Percentiles rank a stretch among this genome's conserved stretches.
Evolutionary conservation across 2,329 filamentous ascomycete genomes (phyloP).

Genomic region (Furcasterigmium sp.): DNA sequence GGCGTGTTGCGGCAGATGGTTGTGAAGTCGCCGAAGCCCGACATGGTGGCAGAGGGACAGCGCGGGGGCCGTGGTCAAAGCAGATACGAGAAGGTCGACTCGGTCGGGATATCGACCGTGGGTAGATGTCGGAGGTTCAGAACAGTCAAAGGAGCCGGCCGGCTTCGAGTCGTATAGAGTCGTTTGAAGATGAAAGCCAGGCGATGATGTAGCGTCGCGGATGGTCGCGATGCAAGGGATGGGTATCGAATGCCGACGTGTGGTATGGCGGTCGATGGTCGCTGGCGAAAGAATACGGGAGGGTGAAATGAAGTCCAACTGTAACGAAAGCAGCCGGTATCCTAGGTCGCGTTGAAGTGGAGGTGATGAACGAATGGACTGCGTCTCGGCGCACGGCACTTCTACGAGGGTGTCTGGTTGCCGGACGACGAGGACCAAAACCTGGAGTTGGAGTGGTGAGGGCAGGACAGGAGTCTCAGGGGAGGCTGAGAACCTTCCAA

Average conservation of each 20-base stretch:
- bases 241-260: background rate
- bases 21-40: conserved; percentile 90
- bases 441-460: background rate
- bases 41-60: conserved; percentile 38
- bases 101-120: background rate
- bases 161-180: background rate
- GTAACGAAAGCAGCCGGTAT: background rate
- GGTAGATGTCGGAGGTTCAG: background rate
- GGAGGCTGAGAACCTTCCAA: no score
- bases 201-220: background rate
- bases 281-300: background rate
- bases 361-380: background rate
- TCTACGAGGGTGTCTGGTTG: background rate
- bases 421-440: background rate
- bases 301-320: background rate
- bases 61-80: background rate
- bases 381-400: background rate
- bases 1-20: conserved; percentile 79
- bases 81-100: background rate
- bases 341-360: background rate
- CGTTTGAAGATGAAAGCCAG: background rate
- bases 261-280: background rate
- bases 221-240: background rate
- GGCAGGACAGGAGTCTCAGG: background rate
- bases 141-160: background rate